These are phyloP conservation scores for Herpotrichia juniperi DNA, from an alignment of 2,329 filamentous ascomycete genomes.

Conservation along the genomic window DNA sequence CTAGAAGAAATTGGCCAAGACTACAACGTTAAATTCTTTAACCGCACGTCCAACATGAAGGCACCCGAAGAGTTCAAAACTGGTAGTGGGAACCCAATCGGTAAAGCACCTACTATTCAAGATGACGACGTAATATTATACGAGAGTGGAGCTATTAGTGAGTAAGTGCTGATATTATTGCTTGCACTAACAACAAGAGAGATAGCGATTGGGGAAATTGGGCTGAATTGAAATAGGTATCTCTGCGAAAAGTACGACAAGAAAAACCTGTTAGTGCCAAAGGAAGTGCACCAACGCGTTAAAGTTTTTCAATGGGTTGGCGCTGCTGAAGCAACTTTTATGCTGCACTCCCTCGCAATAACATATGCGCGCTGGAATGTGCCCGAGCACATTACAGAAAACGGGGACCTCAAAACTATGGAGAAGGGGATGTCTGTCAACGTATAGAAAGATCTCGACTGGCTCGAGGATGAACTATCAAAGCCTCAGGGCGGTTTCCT, in stretches of 20 bases:
- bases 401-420: conserved; percentile 40
- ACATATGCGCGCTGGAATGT: conserved; percentile 53
- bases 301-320: conserved; percentile 53
- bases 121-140: conserved; percentile 49
- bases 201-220: too few species aligned
- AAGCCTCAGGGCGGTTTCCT: conserved; percentile 48
- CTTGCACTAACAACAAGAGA: not conserved
- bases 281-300: conserved; percentile 38
- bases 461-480: conserved; percentile 50
- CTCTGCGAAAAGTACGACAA: conserved; percentile 55
- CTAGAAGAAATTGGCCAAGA: conserved; percentile 52
- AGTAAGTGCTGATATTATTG: conserved; percentile 37
- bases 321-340: conserved; percentile 55
- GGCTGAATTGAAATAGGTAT: conserved; percentile 45
- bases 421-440: conserved; percentile 50
- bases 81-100: conserved; percentile 48
- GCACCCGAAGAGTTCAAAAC: conserved; percentile 53
- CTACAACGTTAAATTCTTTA: conserved; percentile 50
- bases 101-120: conserved; percentile 56
- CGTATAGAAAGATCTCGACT: conserved; percentile 53
- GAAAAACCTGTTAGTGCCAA: conserved; percentile 44
- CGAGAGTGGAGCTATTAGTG: conserved; percentile 56
- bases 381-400: conserved; percentile 30
- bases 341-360: conserved; percentile 53
- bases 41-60: conserved; percentile 45